phyloP scores from a whole-genome alignment of 2,329 filamentous ascomycete genomes.

The Lachnellula cervina region DNA sequence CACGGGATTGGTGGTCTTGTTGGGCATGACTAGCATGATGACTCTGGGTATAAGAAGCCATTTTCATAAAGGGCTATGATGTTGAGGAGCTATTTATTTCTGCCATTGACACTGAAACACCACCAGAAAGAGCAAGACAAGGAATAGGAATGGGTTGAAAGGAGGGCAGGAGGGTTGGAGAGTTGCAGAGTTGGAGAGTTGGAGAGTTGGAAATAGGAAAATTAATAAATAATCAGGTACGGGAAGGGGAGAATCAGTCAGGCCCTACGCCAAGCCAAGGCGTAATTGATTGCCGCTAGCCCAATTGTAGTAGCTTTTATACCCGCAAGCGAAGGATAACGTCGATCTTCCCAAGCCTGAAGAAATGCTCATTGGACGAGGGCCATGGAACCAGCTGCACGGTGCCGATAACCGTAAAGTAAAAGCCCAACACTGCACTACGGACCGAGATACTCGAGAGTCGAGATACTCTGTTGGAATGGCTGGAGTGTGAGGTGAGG shows the following conservation, averaged over 20 bases:
- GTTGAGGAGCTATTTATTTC: background rate
- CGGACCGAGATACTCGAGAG: no score
- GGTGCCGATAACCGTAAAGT: conserved; percentile 21
- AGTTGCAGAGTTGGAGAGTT: no score
- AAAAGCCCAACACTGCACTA: background rate
- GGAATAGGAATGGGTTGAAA: background rate
- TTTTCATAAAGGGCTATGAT: background rate
- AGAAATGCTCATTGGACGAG: conserved; percentile 3
- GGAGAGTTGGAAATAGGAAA: no score
- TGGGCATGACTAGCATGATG: no score
- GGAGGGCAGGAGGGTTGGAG: no score
- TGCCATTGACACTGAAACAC: background rate
- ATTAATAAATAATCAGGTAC: no score
- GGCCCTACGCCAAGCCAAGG: background rate
- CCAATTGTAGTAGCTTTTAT: background rate
- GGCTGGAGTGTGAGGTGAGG: no score
- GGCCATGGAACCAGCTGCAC: background rate
- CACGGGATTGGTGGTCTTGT: conserved; percentile 2
- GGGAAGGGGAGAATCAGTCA: background rate
- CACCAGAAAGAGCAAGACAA: background rate
- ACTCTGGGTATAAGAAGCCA: no score
- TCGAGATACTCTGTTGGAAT: no score
- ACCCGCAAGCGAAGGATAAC: conserved; percentile 1
- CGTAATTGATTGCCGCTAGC: background rate
- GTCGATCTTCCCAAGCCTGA: background rate